These are phyloP conservation scores for Chlorella sp. DNA, from an alignment of 139 green algal genomes.

Conservation along the genomic window DNA sequence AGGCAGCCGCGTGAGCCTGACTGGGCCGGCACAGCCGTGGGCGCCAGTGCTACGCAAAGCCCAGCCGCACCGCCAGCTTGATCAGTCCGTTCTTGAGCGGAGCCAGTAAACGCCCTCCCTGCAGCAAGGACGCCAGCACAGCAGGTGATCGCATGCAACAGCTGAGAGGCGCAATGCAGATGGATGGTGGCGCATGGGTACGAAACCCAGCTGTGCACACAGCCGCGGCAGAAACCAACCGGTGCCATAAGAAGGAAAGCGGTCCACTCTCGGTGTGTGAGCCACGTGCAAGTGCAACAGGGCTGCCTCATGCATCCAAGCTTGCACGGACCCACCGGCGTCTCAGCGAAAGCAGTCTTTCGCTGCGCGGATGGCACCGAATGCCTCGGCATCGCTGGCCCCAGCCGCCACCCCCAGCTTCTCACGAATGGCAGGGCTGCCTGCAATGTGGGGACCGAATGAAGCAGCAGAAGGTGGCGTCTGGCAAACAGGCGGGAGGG, in stretches of 20 bases:
- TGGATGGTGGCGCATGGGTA: too few relatives aligned
- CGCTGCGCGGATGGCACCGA: conserved; percentile 71
- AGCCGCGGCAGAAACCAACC: too few relatives aligned
- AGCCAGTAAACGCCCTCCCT: conserved; percentile 5
- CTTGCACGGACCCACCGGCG: background rate
- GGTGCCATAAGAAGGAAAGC: too few relatives aligned
- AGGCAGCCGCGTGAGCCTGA: too few relatives aligned
- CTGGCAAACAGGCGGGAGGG: too few relatives aligned
- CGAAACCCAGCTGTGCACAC: too few relatives aligned
- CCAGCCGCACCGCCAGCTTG: background rate
- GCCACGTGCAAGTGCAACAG: too few relatives aligned
- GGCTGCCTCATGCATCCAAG: too few relatives aligned
- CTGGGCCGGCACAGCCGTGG: too few relatives aligned
- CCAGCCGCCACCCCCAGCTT: conserved; percentile 57
- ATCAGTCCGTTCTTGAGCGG: background rate
- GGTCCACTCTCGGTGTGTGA: too few relatives aligned
- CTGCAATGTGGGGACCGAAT: background rate
- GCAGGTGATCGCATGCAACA: too few relatives aligned
- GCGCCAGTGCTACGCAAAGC: background rate
- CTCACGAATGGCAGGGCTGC: conserved; percentile 64
- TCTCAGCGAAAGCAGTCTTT: conserved; percentile 84
- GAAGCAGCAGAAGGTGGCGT: background rate
- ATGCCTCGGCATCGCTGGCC: conserved; percentile 69
- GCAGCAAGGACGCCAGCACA: background rate
- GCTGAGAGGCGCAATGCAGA: too few relatives aligned